These are phyloP conservation scores for Thinopyrum obtusiflorum DNA, from an alignment of 202 grass and related monocot genomes.

Conservation along the genomic window DNA sequence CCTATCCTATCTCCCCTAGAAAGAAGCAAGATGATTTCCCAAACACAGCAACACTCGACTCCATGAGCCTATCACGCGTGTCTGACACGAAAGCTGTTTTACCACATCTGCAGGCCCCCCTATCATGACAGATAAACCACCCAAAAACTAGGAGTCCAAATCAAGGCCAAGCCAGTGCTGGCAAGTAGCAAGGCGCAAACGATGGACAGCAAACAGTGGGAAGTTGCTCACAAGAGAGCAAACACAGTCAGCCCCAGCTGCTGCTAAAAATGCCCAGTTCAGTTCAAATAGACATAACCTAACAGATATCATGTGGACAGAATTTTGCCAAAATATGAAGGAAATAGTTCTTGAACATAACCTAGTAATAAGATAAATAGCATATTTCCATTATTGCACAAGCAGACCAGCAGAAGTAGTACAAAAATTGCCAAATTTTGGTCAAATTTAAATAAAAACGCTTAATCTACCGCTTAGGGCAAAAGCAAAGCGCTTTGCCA, in stretches of 20 bases:
- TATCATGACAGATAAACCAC: slow-evolving; percentile 11
- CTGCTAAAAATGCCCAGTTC: neutral
- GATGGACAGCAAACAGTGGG: slow-evolving; percentile 18
- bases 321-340: too few relatives aligned
- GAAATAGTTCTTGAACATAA: too few relatives aligned
- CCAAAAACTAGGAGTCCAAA: neutral
- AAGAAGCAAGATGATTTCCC: slow-evolving; percentile 25
- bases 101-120: slow-evolving; percentile 2
- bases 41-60: slow-evolving; percentile 7
- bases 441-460: too few relatives aligned
- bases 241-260: neutral
- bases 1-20: neutral
- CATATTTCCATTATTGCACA: too few relatives aligned
- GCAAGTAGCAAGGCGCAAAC: neutral
- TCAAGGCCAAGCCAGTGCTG: slow-evolving; percentile 4
- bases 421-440: too few relatives aligned
- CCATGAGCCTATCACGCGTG: neutral
- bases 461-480: too few relatives aligned
- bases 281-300: too few relatives aligned
- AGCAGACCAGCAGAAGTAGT: too few relatives aligned
- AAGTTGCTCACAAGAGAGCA: slow-evolving; percentile 19
- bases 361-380: too few relatives aligned
- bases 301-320: too few relatives aligned
- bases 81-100: neutral
- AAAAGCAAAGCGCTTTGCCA: too few relatives aligned